Evolutionary conservation across 1,139 yeast species (phyloP), one percentile per base, ranked within the genome.

Genomic region (Geotrichum carabidarum): DNA sequence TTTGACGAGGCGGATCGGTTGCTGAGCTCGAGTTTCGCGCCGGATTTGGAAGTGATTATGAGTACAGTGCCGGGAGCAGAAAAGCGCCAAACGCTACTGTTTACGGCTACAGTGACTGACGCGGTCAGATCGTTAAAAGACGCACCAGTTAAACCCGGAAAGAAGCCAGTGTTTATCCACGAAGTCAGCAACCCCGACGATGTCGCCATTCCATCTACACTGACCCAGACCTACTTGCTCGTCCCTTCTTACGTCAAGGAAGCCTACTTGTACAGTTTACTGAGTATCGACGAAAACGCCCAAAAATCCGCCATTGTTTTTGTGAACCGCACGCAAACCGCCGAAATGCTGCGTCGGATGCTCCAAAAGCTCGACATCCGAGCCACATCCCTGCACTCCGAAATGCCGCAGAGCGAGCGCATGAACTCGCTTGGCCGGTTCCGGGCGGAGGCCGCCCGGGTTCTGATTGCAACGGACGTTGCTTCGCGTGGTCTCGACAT

Each of bases 401-500:
- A 90, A 66, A 84, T 93, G 95, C 91, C 94, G 0, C 99, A 93
- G 71, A 72, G 78, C 35, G 98, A 93, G 68, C 80, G 99, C 70
- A 84, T 93, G 9, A 89, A 87, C 68, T 86, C 97, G 0, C 74
- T 93, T 57, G 98, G 91, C 61, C 76, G 98, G 65, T 93, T 93
- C 72, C 81, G 93, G 63, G 98, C 98, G 0, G 88, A 88, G 54
- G 97, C 96, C 1, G 98, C 98, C 0, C 79, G 95, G 50, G 86
- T 94, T 0, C 73, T 93, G 55, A 84, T 93, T 41, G 97, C 98
- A 2, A 93, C 99, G 0, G 99, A 93, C 69, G 95, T 93, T 8
- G 99, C 97, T 2, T 83, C 96, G 44, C 83, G 99, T 79, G 99
- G 99, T 70, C 78, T 93, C 62, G 99, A 93, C 78, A 93, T 93